Conservation (phyloP, 1,284 basidiomycete species). For the Pyrrhoderma noxium region DNA sequence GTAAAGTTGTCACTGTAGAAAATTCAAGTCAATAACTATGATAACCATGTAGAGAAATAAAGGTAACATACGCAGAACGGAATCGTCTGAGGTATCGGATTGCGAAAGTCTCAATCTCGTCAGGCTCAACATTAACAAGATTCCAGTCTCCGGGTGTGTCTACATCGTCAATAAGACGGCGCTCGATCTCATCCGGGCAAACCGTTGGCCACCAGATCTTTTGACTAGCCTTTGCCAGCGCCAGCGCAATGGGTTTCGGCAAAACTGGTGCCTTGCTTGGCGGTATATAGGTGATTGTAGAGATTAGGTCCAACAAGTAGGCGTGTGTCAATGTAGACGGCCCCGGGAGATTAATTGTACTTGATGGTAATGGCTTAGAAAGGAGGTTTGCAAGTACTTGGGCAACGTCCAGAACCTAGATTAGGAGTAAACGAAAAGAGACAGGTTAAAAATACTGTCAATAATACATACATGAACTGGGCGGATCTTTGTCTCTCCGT, state of each 20-base stretch:
- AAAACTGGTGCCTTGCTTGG: conserved; percentile 64
- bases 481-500: conserved; percentile 78
- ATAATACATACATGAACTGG: conserved; percentile 77
- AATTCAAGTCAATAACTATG: background rate
- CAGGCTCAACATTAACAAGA: conserved; percentile 61
- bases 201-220: conserved; percentile 90
- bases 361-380: conserved; percentile 50
- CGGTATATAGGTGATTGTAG: conserved; percentile 73
- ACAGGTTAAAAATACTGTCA: conserved; percentile 3
- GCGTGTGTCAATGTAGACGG: conserved; percentile 83
- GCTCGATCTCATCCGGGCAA: conserved; percentile 84
- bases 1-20: conserved; percentile 21
- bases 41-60: conserved; percentile 12
- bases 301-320: conserved; percentile 79
- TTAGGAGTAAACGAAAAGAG: background rate
- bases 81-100: conserved; percentile 89
- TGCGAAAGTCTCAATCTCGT: conserved; percentile 84
- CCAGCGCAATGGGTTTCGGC: conserved; percentile 69
- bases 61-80: conserved; percentile 53
- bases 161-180: conserved; percentile 83
- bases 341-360: conserved; percentile 81
- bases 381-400: conserved; percentile 83
- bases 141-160: conserved; percentile 61
- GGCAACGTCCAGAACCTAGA: conserved; percentile 86
- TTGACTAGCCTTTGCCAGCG: conserved; percentile 65